phyloP scores from a whole-genome alignment of 83 land plant species.

The Isoetes engelmannii region DNA sequence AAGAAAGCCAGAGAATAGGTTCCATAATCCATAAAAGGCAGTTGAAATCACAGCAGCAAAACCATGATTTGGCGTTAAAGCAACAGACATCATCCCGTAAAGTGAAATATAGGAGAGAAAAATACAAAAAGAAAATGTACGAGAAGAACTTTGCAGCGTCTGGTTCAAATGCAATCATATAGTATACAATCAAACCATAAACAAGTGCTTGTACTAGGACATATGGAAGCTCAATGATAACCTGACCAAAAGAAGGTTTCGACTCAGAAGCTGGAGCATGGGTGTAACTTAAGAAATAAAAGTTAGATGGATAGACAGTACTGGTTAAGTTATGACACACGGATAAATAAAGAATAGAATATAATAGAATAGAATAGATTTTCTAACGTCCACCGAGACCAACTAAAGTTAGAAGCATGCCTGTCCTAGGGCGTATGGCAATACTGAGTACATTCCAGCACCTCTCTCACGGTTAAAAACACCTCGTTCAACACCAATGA shows the following conservation, averaged over 20 bases:
- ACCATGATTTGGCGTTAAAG: constrained; percentile 38
- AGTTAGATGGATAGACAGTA: no score
- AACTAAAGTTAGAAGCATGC: no score
- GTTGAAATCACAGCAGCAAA: constrained; percentile 35
- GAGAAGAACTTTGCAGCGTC: constrained; percentile 49
- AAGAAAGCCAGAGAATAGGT: constrained; percentile 44
- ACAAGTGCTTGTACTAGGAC: constrained; percentile 29
- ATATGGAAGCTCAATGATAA: constrained; percentile 46
- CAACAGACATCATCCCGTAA: constrained; percentile 51
- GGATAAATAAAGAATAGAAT: no score
- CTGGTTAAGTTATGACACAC: no score
- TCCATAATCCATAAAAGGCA: constrained; percentile 36
- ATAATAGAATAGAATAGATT: no score
- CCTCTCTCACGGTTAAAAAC: no score
- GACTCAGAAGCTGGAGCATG: background rate
- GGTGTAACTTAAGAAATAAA: no score
- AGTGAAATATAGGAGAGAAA: constrained; percentile 45
- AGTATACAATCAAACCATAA: constrained; percentile 36
- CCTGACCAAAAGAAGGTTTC: constrained; percentile 25
- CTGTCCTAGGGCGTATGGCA: no score
- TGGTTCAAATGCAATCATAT: constrained; percentile 41
- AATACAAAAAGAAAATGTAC: constrained; percentile 38
- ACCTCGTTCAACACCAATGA: no score
- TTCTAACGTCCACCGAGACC: no score
- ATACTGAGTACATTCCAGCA: no score